Evolutionary conservation across 169 alveolate species (phyloP), one percentile per base, ranked within the genome.

Genomic region (Amoebophrya sp.): DNA sequence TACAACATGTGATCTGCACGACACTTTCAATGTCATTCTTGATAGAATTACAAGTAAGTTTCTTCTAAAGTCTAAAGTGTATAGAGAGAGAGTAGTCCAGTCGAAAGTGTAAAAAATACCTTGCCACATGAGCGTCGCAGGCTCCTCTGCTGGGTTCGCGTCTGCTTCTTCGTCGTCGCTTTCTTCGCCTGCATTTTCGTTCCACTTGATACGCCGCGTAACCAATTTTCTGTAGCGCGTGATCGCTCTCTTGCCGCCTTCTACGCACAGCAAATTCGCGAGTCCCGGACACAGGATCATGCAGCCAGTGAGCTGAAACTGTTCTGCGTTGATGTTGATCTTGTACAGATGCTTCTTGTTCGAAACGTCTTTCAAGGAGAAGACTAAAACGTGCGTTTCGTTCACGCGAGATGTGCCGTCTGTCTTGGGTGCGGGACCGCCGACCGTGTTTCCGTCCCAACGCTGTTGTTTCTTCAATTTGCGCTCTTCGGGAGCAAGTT

Each of bases 271-370:
- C 36, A 94, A 93, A 89, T 39, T 95, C 90, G 3, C 95, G 96
- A 91, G 95, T 89, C 93, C 91, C 33, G 95, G 90, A 53, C 94
- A 93, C 41, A 96, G 93, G 91, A 96, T 93, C 90, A 97, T 95
- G n/a, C 95, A 95, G 29, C 98, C 98, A 18, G 98, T 96, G 54
- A 96, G 95, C 94, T 96, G 98, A 54, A 95, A 94, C 93, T 96
- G 97, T 89, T 96, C 96, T 3, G 98, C 98, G 91, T 96, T 96
- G 41, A 95, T 95, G 90, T 96, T 97, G 77, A 96, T 23, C 55
- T 53, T 76, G 26, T 6, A 91, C 41, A 77, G 93, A 40, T 90
- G 78, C 93, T 91, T 24, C 41, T 23, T 23, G 91, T 89, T 10
- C 55, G 91, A 18, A 10, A 89, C n/a, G 89, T 77, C 89, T 23